These are phyloP conservation scores for Colletotrichum sp. DNA, from an alignment of 2,329 filamentous ascomycete species.

Conservation along the genomic window DNA sequence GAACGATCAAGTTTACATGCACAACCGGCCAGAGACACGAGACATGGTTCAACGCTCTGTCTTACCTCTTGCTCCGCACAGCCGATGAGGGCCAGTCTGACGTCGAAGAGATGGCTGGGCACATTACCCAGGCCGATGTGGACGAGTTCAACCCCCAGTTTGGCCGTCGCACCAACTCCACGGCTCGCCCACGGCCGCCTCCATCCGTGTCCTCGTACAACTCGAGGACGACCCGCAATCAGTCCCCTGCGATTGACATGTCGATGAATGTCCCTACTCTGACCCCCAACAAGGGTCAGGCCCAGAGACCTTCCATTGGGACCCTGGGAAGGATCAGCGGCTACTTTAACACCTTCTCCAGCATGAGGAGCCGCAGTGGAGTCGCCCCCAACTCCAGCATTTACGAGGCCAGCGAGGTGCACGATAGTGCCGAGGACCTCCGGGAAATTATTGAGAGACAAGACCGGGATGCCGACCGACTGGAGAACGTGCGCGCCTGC, in stretches of 20 bases:
- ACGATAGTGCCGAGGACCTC: slow-evolving; percentile 84
- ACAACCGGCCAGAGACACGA: slow-evolving; percentile 93
- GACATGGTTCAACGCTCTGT: slow-evolving; percentile 97
- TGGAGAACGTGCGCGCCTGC: slow-evolving; percentile 96
- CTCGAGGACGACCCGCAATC: slow-evolving; percentile 72
- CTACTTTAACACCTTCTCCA: slow-evolving; percentile 64
- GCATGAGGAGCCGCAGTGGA: slow-evolving; percentile 56
- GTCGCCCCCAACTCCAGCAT: slow-evolving; percentile 51
- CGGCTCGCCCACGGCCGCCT: slow-evolving; percentile 54
- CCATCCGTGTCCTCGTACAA: slow-evolving; percentile 81
- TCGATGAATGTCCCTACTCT: slow-evolving; percentile 61
- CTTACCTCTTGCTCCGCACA: slow-evolving; percentile 85
- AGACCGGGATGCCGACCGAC: slow-evolving; percentile 75
- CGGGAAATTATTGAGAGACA: slow-evolving; percentile 79
- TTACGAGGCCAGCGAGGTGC: slow-evolving; percentile 66
- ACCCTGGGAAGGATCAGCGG: slow-evolving; percentile 65
- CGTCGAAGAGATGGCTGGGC: slow-evolving; percentile 61
- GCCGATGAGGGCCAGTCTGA: slow-evolving; percentile 67
- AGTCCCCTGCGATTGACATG: slow-evolving; percentile 60
- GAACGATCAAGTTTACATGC: slow-evolving; percentile 92
- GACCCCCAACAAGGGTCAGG: slow-evolving; percentile 53
- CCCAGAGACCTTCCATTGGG: slow-evolving; percentile 40
- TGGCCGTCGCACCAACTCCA: slow-evolving; percentile 33
- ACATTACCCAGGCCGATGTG: slow-evolving; percentile 66
- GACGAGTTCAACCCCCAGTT: slow-evolving; percentile 83